phyloP scores from a whole-genome alignment of 1,284 basidiomycete genomes.

The Sparassis latifolia region DNA sequence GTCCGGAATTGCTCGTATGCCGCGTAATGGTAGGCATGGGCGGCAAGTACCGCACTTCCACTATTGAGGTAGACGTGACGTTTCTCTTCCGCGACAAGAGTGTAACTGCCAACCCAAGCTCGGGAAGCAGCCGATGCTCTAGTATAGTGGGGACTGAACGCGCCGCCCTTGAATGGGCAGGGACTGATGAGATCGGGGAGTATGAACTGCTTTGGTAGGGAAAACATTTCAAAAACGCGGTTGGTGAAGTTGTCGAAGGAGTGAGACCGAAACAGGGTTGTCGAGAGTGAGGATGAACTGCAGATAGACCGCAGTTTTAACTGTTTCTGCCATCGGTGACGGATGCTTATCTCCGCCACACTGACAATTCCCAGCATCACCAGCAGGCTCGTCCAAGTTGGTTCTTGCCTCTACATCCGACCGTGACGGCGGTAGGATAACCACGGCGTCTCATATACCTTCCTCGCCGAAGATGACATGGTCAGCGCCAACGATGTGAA shows the following conservation, averaged over 20 bases:
- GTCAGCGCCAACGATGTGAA: too few species aligned
- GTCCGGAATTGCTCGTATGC: slow-evolving; percentile 53
- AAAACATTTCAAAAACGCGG: slow-evolving; percentile 23
- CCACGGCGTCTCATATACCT: too few species aligned
- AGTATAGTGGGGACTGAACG: slow-evolving; percentile 47
- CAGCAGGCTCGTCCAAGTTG: too few species aligned
- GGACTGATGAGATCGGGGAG: slow-evolving; percentile 51
- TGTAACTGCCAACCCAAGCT: slow-evolving; percentile 56
- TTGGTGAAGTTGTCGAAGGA: slow-evolving; percentile 1
- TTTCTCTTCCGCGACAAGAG: slow-evolving; percentile 54
- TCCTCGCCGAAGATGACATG: too few species aligned
- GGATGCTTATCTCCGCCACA: too few species aligned
- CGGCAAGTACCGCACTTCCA: slow-evolving; percentile 56
- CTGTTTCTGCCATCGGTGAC: too few species aligned
- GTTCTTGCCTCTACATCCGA: too few species aligned
- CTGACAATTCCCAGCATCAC: too few species aligned
- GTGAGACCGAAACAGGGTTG: not conserved
- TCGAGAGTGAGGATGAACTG: too few species aligned
- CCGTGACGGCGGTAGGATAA: too few species aligned
- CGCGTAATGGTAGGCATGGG: slow-evolving; percentile 56
- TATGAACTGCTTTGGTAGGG: slow-evolving; percentile 32
- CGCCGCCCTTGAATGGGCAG: slow-evolving; percentile 37
- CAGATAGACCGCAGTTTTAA: too few species aligned
- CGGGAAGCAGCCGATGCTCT: slow-evolving; percentile 49
- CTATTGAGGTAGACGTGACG: slow-evolving; percentile 54